phyloP scores from a whole-genome alignment of 2,329 filamentous ascomycete genomes.

The Aureobasidium sp. region DNA sequence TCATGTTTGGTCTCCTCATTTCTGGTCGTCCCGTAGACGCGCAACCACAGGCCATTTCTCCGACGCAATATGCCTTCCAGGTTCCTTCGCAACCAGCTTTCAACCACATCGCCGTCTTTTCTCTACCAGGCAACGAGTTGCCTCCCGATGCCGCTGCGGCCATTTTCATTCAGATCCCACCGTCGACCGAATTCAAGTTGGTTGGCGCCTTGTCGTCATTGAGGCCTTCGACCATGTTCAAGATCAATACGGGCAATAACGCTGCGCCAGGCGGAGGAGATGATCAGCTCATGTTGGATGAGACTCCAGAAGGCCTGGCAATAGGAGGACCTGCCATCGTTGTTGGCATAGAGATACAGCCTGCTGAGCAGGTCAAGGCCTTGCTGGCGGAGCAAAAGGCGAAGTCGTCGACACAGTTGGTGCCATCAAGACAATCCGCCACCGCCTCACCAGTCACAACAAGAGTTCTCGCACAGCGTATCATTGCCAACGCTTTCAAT shows the following conservation, averaged over 20 bases:
- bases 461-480: conserved; percentile 75
- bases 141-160: conserved; percentile 73
- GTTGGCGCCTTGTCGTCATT: conserved; percentile 83
- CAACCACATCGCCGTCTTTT: conserved; percentile 76
- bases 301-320: conserved; percentile 14
- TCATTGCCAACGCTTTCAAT: conserved; percentile 96
- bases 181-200: conserved; percentile 60
- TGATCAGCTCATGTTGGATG: conserved; percentile 41
- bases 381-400: conserved; percentile 55
- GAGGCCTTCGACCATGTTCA: conserved; percentile 89
- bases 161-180: conserved; percentile 74
- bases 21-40: conserved; percentile 53
- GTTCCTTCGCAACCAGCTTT: conserved; percentile 56
- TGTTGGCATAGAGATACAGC: conserved; percentile 76
- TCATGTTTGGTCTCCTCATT: conserved; percentile 54
- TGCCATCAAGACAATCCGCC: conserved; percentile 20
- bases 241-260: conserved; percentile 43
- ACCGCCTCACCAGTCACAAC: conserved; percentile 45
- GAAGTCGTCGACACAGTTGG: conserved; percentile 16
- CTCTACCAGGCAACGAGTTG: conserved; percentile 68
- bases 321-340: conserved; percentile 43
- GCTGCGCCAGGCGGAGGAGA: conserved; percentile 34
- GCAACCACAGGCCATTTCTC: conserved; percentile 45
- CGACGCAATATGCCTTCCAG: conserved; percentile 54
- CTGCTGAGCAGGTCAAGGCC: conserved; percentile 59